A percentile compares a stretch with the other conserved stretches of the same genome.
Conservation (phyloP, 257 asterid genomes). For the Solanum verrucosum region DNA sequence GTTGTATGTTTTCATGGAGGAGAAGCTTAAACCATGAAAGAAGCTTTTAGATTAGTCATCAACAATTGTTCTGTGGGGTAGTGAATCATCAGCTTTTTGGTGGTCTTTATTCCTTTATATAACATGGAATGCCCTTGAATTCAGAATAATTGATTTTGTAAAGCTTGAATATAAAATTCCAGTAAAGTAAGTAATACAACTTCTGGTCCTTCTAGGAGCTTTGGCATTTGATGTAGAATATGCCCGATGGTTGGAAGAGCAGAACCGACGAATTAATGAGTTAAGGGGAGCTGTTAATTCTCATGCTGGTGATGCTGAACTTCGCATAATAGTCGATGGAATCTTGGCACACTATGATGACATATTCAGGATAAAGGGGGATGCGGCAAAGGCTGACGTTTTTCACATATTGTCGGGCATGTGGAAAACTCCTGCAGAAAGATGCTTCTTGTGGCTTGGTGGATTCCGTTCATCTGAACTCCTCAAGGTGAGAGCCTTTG, state of each 20-base stretch:
- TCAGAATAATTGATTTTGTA: not conserved
- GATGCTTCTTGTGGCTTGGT: constrained; percentile 97
- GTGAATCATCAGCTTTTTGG: not conserved
- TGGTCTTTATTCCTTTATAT: not conserved
- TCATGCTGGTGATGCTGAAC: constrained; percentile 93
- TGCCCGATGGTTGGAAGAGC: constrained; percentile 95
- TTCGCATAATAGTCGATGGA: constrained; percentile 87
- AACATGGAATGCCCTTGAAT: not conserved
- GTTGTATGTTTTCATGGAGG: not conserved
- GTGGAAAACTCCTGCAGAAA: constrained; percentile 98
- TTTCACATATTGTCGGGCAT: constrained; percentile 93
- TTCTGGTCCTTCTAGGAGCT: constrained; percentile 55
- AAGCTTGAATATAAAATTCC: not conserved
- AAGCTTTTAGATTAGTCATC: not conserved
- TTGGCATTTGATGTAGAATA: constrained; percentile 96
- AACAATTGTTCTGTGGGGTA: not conserved
- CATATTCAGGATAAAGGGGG: constrained; percentile 82
- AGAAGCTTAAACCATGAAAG: not conserved
- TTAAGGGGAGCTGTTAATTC: constrained; percentile 92
- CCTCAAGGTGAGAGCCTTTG: constrained; percentile 46
- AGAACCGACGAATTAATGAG: constrained; percentile 76
- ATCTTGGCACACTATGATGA: constrained; percentile 81
- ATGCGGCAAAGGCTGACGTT: constrained; percentile 90
- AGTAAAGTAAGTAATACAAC: not conserved
- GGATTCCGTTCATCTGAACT: constrained; percentile 97